Conservation (phyloP, 225 moss, liverwort and hornwort genomes). For the Pseudoscleropodium purum region DNA sequence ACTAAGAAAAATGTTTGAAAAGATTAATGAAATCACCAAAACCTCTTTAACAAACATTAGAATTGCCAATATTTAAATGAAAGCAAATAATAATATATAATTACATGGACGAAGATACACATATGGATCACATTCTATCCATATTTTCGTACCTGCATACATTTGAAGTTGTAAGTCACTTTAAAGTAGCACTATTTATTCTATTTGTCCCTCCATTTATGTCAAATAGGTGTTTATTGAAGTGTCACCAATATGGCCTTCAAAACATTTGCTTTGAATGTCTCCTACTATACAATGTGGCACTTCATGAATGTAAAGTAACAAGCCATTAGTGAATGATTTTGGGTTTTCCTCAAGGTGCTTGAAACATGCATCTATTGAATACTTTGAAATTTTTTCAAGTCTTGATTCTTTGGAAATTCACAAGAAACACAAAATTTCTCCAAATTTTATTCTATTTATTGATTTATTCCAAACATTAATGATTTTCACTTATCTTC, state of each 20-base stretch:
- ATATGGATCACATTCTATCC: not conserved
- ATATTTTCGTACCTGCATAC: not conserved
- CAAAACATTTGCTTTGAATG: not conserved
- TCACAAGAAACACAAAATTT: not conserved
- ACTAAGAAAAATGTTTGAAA: not conserved
- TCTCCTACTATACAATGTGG: rapidly evolving
- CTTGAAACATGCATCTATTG: not conserved
- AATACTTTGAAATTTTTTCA: not conserved
- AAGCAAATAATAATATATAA: not conserved
- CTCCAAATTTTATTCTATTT: no score
- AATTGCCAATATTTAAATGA: not conserved
- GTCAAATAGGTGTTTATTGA: not conserved
- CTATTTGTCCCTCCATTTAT: not conserved
- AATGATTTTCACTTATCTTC: not conserved
- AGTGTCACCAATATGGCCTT: not conserved
- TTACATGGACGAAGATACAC: not conserved
- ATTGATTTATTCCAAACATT: not conserved
- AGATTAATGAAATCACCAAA: not conserved
- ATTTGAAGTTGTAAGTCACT: not conserved
- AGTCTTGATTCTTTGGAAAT: not conserved
- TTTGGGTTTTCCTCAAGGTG: not conserved
- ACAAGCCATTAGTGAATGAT: not conserved
- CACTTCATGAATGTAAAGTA: not conserved
- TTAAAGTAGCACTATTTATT: not conserved
- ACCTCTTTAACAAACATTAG: not conserved